Conservation (phyloP, 2,329 filamentous ascomycete species). For the Teratosphaeria destructans region DNA sequence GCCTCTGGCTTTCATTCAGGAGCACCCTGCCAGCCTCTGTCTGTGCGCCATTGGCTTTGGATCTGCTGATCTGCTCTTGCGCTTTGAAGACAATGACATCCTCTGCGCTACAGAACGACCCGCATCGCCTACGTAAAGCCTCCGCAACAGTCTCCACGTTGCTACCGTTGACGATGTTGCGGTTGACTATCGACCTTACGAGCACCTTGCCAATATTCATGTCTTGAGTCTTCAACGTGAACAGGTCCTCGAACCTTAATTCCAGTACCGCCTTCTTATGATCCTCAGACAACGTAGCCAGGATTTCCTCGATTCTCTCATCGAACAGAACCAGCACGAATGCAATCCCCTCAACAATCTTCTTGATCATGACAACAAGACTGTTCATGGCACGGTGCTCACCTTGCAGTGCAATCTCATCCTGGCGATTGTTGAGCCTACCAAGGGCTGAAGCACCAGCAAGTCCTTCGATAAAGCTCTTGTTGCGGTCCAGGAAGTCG, state of each 20-base stretch:
- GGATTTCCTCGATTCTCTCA: slow-evolving; percentile 82
- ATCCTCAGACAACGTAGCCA: slow-evolving; percentile 60
- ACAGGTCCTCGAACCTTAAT: slow-evolving; percentile 80
- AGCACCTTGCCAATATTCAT: slow-evolving; percentile 86
- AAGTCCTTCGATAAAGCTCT: slow-evolving; percentile 82
- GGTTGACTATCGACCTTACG: slow-evolving; percentile 95
- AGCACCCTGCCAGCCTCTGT: slow-evolving; percentile 67
- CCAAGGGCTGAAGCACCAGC: slow-evolving; percentile 83
- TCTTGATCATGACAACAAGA: slow-evolving; percentile 72
- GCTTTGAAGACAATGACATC: slow-evolving; percentile 98
- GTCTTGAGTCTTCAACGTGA: slow-evolving; percentile 60
- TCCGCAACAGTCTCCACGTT: slow-evolving; percentile 97
- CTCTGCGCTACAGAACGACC: slow-evolving; percentile 93
- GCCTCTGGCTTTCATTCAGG: slow-evolving; percentile 75
- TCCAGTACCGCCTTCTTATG: slow-evolving; percentile 59
- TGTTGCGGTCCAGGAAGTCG: slow-evolving; percentile 78
- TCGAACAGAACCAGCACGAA: slow-evolving; percentile 94
- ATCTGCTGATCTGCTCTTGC: slow-evolving; percentile 85
- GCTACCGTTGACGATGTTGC: slow-evolving; percentile 91
- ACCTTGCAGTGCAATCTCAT: slow-evolving; percentile 83
- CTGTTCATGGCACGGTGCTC: slow-evolving; percentile 89
- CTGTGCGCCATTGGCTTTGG: slow-evolving; percentile 65
- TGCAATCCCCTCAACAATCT: slow-evolving; percentile 91
- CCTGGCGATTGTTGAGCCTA: slow-evolving; percentile 67
- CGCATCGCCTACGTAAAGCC: slow-evolving; percentile 80